These are phyloP conservation scores for Phaeophleospora eucalypticola DNA, from an alignment of 2,329 filamentous ascomycete species.

Conservation along the genomic window DNA sequence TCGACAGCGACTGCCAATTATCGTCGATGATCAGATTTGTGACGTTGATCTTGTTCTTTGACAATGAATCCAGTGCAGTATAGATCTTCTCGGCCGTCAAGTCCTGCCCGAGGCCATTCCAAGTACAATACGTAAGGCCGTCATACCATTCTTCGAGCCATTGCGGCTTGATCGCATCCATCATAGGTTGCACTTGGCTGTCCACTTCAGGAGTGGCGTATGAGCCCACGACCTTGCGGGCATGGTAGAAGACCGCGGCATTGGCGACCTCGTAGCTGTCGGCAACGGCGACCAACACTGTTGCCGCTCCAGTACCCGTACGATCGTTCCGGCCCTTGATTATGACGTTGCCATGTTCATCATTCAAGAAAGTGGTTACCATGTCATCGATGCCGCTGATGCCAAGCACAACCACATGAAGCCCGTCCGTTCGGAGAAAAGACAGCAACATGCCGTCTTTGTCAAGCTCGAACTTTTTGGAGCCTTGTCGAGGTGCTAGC, in stretches of 20 bases:
- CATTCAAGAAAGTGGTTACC: constrained; percentile 64
- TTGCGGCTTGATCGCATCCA: constrained; percentile 48
- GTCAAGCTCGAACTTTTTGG: constrained; percentile 60
- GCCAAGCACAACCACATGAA: constrained; percentile 72
- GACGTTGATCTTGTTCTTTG: constrained; percentile 68
- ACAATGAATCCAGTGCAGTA: constrained; percentile 66
- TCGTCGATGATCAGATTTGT: constrained; percentile 92
- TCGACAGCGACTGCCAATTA: constrained; percentile 81
- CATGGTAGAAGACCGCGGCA: constrained; percentile 80
- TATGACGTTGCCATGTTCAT: constrained; percentile 60
- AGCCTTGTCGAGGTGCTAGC: constrained; percentile 84
- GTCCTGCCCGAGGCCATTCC: constrained; percentile 85
- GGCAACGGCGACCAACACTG: constrained; percentile 67
- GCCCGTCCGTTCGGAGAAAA: constrained; percentile 68
- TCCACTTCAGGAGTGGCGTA: constrained; percentile 42
- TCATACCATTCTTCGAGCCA: constrained; percentile 74
- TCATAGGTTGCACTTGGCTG: constrained; percentile 44
- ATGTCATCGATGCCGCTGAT: constrained; percentile 71
- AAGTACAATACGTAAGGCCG: constrained; percentile 90
- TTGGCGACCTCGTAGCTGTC: constrained; percentile 70
- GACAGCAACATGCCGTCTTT: constrained; percentile 75
- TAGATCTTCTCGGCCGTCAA: constrained; percentile 78
- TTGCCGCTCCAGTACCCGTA: constrained; percentile 50
- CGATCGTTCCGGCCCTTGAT: constrained; percentile 71
- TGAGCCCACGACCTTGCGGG: constrained; percentile 59